Conservation (phyloP, 305 asterid genomes). For the Lippia alba region DNA sequence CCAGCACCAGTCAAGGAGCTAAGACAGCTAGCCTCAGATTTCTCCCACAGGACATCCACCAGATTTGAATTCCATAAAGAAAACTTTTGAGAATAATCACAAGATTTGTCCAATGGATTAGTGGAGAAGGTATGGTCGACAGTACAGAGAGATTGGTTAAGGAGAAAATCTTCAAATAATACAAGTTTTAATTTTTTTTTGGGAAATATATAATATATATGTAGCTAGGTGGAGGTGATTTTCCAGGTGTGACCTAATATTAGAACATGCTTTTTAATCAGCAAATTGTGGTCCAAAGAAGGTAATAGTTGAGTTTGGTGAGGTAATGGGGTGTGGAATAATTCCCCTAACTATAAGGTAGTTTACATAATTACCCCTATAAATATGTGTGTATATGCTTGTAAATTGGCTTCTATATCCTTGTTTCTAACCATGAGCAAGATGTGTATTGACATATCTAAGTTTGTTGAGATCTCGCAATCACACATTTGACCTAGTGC, state of each 20-base stretch:
- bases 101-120: slow-evolving; percentile 3
- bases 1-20: slow-evolving; percentile 75
- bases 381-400: slow-evolving; percentile 27
- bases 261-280: slow-evolving; percentile 34
- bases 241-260: slow-evolving; percentile 33
- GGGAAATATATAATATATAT: slow-evolving; percentile 20
- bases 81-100: slow-evolving; percentile 55
- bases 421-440: slow-evolving; percentile 6
- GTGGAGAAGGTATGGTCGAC: slow-evolving; percentile 8
- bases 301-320: slow-evolving; percentile 28
- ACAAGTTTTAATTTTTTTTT: neutral
- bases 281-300: slow-evolving; percentile 32
- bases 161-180: slow-evolving; percentile 15
- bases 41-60: slow-evolving; percentile 71
- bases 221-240: no score
- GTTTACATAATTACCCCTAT: slow-evolving; percentile 15
- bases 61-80: slow-evolving; percentile 87
- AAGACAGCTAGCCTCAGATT: slow-evolving; percentile 65
- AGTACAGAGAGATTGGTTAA: slow-evolving; percentile 19
- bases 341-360: slow-evolving; percentile 23
- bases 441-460: slow-evolving; percentile 15
- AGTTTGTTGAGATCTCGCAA: slow-evolving; percentile 22
- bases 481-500: neutral
- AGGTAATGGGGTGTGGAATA: slow-evolving; percentile 33
- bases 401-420: slow-evolving; percentile 3